Conservation (phyloP, 192 early-diverging fungal species). For the Mortierella claussenii region DNA sequence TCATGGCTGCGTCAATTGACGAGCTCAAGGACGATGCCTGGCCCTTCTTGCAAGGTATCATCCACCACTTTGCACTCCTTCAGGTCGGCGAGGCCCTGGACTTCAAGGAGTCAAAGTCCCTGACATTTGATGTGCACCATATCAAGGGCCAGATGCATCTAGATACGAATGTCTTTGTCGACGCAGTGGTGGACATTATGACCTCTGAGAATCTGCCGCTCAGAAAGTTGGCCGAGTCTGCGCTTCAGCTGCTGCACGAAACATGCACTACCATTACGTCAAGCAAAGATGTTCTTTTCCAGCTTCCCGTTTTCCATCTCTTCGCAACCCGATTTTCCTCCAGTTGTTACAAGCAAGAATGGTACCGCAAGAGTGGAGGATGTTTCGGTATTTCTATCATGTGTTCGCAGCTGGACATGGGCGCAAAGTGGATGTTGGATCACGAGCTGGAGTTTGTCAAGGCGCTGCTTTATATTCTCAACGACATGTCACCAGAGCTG, state of each 20-base stretch:
- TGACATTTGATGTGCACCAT: conserved; percentile 61
- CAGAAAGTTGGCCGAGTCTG: conserved; percentile 70
- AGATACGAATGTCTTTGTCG: conserved; percentile 78
- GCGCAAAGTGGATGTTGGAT: conserved; percentile 91
- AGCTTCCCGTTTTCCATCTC: conserved; percentile 78
- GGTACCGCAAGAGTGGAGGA: conserved; percentile 89
- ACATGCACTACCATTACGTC: conserved; percentile 66
- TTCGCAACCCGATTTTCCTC: conserved; percentile 90
- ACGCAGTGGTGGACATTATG: conserved; percentile 82
- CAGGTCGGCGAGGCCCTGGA: conserved; percentile 75
- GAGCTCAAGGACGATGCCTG: conserved; percentile 70
- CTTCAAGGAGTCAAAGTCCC: conserved; percentile 58
- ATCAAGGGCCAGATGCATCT: conserved; percentile 59
- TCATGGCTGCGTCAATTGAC: conserved; percentile 70
- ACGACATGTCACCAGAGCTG: conserved; percentile 87
- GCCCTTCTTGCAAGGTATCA: conserved; percentile 71
- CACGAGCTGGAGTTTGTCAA: conserved; percentile 95
- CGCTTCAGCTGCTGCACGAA: conserved; percentile 73
- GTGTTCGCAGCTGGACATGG: conserved; percentile 84
- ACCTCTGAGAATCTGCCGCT: conserved; percentile 72
- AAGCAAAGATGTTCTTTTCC: conserved; percentile 67
- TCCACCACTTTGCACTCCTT: conserved; percentile 81
- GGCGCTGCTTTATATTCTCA: conserved; percentile 92
- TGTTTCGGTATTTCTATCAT: conserved; percentile 90
- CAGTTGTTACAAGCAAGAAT: conserved; percentile 90